A percentile compares a stretch with the other conserved stretches of the same genome.
Evolutionary conservation across 495 filamentous ascomycete genomes (phyloP).

Genomic region (Immersiella caudata): DNA sequence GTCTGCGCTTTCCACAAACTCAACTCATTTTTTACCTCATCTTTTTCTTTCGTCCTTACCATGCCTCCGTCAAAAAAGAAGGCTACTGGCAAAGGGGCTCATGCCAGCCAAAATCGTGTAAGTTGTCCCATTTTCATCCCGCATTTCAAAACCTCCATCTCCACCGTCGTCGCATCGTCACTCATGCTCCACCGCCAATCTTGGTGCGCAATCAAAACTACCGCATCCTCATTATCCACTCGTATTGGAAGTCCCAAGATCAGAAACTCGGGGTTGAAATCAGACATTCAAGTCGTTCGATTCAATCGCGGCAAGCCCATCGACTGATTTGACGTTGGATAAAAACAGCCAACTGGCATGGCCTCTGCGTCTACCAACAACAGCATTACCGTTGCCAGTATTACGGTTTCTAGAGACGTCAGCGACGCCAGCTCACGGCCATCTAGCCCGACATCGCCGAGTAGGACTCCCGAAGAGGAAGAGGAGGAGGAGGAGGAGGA

Average conservation of each 20-base stretch:
- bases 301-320: too few relatives aligned
- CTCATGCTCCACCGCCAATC: not conserved
- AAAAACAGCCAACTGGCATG: not conserved
- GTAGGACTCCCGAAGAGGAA: not conserved
- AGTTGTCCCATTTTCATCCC: not conserved
- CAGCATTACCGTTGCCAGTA: conserved; percentile 7
- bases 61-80: conserved; percentile 9
- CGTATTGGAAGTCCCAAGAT: too few relatives aligned
- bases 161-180: conserved; percentile 2
- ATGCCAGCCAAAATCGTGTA: not conserved
- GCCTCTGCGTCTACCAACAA: conserved; percentile 1
- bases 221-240: not conserved
- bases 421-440: not conserved
- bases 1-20: not conserved
- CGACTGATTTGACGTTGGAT: conserved; percentile 2
- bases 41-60: not conserved
- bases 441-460: not conserved
- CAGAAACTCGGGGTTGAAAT: too few relatives aligned
- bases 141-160: not conserved
- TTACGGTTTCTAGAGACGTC: not conserved
- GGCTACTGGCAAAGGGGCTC: not conserved
- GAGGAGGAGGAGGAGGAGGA: not conserved
- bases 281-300: too few relatives aligned
- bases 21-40: not conserved
- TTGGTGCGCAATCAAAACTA: not conserved